Evolutionary conservation across 2,329 filamentous ascomycete genomes (phyloP).

Genomic region (Akanthomyces muscarius): DNA sequence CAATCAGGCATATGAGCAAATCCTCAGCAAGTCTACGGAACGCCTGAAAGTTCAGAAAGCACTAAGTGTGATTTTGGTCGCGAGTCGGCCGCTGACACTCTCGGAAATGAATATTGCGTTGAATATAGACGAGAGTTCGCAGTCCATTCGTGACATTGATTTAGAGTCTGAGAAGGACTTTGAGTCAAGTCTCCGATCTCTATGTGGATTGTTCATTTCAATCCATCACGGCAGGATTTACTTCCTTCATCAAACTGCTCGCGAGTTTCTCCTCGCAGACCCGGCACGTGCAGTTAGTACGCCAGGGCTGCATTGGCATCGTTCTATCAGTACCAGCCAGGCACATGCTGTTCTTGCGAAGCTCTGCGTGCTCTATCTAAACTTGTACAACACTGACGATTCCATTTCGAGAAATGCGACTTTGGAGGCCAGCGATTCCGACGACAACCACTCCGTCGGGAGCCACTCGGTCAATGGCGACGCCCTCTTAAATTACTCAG

Average conservation of each 20-base stretch:
- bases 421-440: no score
- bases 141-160: constrained; percentile 22
- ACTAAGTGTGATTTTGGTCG: constrained; percentile 27
- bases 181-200: constrained; percentile 20
- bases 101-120: constrained; percentile 29
- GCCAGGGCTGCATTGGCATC: no score
- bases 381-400: no score
- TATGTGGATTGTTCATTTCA: constrained; percentile 29
- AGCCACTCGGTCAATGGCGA: no score
- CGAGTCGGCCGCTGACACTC: constrained; percentile 25
- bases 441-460: no score
- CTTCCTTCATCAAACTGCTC: constrained; percentile 31
- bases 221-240: constrained; percentile 27
- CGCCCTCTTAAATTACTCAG: no score
- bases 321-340: no score
- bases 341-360: no score
- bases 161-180: constrained; percentile 24
- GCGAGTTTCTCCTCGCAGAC: constrained; percentile 27
- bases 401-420: no score
- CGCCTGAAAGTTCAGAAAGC: constrained; percentile 18
- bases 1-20: constrained; percentile 28
- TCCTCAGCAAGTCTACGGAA: constrained; percentile 24
- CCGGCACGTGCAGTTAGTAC: no score
- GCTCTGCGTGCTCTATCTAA: no score
- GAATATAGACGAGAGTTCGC: constrained; percentile 18